phyloP scores from a whole-genome alignment of 768 basidiomycete genomes.

The Psilocybe azurescens region DNA sequence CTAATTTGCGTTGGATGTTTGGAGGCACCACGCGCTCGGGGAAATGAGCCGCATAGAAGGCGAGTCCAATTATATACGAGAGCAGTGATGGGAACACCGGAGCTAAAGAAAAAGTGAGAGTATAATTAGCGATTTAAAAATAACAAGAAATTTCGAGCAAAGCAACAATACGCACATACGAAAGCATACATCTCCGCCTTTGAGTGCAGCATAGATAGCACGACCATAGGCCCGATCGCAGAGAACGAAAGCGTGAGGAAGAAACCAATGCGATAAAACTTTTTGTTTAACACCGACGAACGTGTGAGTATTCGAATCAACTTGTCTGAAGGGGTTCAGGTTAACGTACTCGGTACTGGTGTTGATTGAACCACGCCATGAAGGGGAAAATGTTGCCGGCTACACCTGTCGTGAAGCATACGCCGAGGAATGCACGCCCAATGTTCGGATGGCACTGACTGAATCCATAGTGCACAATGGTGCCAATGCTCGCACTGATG shows the following conservation, averaged over 20 bases:
- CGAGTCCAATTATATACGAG: constrained; percentile 77
- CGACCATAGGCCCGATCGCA: constrained; percentile 70
- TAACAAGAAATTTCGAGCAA: constrained; percentile 10
- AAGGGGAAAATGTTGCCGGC: constrained; percentile 86
- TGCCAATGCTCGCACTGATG: constrained; percentile 82
- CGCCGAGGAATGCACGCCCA: constrained; percentile 62
- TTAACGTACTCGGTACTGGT: constrained; percentile 68
- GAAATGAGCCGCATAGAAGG: constrained; percentile 83
- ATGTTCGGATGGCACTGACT: constrained; percentile 59
- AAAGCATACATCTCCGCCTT: constrained; percentile 52
- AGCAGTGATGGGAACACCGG: constrained; percentile 74
- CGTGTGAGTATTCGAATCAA: constrained; percentile 3
- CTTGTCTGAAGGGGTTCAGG: not conserved
- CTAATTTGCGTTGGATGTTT: constrained; percentile 52
- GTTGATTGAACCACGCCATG: constrained; percentile 87
- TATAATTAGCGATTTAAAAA: constrained; percentile 10
- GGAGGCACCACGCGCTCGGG: constrained; percentile 78
- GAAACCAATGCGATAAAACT: constrained; percentile 78
- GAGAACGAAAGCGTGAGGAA: constrained; percentile 80
- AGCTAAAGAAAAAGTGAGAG: constrained; percentile 38
- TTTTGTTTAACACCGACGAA: constrained; percentile 33
- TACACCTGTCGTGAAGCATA: constrained; percentile 75
- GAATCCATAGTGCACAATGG: constrained; percentile 83
- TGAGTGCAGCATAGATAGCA: constrained; percentile 65
- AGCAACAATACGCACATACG: constrained; percentile 52